These are phyloP conservation scores for Malus hybrid DNA, from an alignment of 331 rosid genomes.

Conservation along the genomic window DNA sequence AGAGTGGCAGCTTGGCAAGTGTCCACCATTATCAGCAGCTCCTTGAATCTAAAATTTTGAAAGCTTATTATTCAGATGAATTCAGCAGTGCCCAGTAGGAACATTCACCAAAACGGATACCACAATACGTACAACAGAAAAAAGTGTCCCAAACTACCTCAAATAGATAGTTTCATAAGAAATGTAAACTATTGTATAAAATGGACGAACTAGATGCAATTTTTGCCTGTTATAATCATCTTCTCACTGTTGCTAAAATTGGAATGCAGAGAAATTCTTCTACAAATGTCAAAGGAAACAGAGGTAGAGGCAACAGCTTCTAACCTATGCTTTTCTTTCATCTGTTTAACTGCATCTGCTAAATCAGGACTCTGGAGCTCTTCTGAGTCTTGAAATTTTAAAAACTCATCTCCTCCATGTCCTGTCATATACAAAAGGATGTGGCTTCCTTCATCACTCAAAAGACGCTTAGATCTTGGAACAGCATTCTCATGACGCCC, in stretches of 20 bases:
- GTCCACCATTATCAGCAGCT: slow-evolving; percentile 96
- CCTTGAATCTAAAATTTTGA: slow-evolving; percentile 70
- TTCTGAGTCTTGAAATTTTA: slow-evolving; percentile 94
- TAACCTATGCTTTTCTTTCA: slow-evolving; percentile 92
- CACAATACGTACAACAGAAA: not conserved
- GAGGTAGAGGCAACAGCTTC: not conserved
- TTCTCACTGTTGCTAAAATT: not conserved
- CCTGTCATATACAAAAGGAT: slow-evolving; percentile 93
- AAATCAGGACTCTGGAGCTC: slow-evolving; percentile 99
- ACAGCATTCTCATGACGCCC: slow-evolving; percentile 88
- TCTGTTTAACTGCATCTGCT: slow-evolving; percentile 95
- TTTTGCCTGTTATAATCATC: not conserved
- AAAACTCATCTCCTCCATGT: slow-evolving; percentile 94
- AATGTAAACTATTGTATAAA: not conserved
- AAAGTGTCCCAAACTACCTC: not conserved
- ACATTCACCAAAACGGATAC: slow-evolving; percentile 5
- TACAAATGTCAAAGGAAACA: slow-evolving; percentile 3
- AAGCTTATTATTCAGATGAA: slow-evolving; percentile 12
- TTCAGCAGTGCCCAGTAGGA: slow-evolving; percentile 1
- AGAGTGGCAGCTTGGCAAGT: slow-evolving; percentile 95
- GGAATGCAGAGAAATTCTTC: slow-evolving; percentile 1
- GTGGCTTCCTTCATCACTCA: slow-evolving; percentile 99
- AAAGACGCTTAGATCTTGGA: slow-evolving; percentile 89
- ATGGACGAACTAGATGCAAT: too few relatives aligned
- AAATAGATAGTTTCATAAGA: not conserved